phyloP scores from a whole-genome alignment of 1,284 basidiomycete species.

The Irpex lacteus region DNA sequence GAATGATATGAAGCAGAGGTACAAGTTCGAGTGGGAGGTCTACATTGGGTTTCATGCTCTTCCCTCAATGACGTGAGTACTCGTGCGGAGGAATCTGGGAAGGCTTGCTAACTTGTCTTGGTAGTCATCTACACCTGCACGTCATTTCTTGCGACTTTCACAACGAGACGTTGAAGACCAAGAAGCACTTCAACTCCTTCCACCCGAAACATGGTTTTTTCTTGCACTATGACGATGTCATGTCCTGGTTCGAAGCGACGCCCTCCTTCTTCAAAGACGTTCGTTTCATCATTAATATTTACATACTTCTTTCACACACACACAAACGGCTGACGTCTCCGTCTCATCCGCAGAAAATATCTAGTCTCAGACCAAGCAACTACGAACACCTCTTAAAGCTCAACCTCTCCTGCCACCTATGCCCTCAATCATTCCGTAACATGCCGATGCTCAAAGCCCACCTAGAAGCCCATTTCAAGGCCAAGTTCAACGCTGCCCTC shows the following conservation, averaged over 20 bases:
- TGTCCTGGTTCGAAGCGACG: constrained; percentile 70
- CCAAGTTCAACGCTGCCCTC: constrained; percentile 27
- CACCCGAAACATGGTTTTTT: constrained; percentile 88
- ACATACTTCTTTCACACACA: too few species aligned
- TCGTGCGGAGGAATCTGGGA: background rate
- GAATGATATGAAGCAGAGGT: constrained; percentile 77
- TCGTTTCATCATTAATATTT: constrained; percentile 25
- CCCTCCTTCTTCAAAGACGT: constrained; percentile 52
- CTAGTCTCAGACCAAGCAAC: constrained; percentile 39
- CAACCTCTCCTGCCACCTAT: constrained; percentile 68
- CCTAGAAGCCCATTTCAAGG: constrained; percentile 60
- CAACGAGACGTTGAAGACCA: constrained; percentile 76
- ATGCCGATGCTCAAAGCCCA: constrained; percentile 80
- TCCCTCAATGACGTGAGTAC: constrained; percentile 71
- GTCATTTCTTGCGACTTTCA: constrained; percentile 84
- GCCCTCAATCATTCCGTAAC: constrained; percentile 58
- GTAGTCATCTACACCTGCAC: constrained; percentile 84
- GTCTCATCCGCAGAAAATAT: constrained; percentile 42
- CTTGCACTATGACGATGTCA: constrained; percentile 71
- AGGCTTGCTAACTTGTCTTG: background rate
- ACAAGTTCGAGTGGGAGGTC: constrained; percentile 81
- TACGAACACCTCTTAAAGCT: constrained; percentile 72
- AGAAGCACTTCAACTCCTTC: constrained; percentile 96
- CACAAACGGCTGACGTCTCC: too few species aligned
- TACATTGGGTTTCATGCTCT: constrained; percentile 86